These are phyloP conservation scores for Botrytis tulipae DNA, from an alignment of 2,329 filamentous ascomycete genomes.

Conservation along the genomic window DNA sequence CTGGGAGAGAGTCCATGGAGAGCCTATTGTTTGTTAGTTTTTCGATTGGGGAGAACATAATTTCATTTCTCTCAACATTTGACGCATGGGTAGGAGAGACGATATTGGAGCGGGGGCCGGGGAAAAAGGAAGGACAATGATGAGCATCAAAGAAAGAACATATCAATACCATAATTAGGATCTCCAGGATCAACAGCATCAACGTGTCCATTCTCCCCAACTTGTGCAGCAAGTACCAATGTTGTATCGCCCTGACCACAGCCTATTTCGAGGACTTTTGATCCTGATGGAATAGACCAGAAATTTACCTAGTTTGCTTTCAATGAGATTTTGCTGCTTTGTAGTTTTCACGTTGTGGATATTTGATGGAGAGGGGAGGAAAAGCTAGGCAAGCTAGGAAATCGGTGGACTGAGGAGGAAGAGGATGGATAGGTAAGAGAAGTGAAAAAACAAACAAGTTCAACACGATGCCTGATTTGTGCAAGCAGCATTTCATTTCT, in stretches of 20 bases:
- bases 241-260: slow-evolving; percentile 61
- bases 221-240: slow-evolving; percentile 49
- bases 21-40: slow-evolving; percentile 34
- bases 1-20: slow-evolving; percentile 50
- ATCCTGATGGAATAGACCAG: slow-evolving; percentile 43
- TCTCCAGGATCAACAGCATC: slow-evolving; percentile 53
- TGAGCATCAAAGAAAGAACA: neutral
- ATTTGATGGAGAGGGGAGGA: neutral
- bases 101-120: too few species aligned
- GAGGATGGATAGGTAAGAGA: neutral
- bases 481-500: slow-evolving; percentile 20
- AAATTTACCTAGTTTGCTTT: slow-evolving; percentile 28
- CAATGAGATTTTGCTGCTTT: neutral
- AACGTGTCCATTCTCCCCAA: slow-evolving; percentile 46
- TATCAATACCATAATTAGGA: slow-evolving; percentile 46
- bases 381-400: neutral
- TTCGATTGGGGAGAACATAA: neutral
- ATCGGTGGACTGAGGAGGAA: neutral
- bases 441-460: neutral
- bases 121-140: neutral
- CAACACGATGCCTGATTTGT: slow-evolving; percentile 40
- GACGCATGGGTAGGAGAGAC: neutral
- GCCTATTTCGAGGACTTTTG: slow-evolving; percentile 54
- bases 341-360: neutral
- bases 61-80: neutral